Evolutionary conservation across 2,329 filamentous ascomycete genomes (phyloP).

Genomic region (Pezicula neosporulosa): DNA sequence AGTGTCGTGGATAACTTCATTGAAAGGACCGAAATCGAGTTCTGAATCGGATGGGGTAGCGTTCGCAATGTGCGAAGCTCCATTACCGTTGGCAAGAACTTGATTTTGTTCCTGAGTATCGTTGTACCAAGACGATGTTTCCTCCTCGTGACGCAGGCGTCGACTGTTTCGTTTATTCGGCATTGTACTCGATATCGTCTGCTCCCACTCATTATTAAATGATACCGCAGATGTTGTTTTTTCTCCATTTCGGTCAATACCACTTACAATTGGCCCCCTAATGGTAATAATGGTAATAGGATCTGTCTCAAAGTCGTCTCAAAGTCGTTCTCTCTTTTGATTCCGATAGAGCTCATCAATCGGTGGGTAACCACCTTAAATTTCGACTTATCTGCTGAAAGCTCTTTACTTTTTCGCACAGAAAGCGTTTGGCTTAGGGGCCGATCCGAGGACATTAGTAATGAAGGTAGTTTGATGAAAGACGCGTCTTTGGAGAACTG

Average conservation of each 20-base stretch:
- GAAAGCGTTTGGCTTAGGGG: conserved; percentile 4
- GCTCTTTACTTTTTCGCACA: conserved; percentile 3
- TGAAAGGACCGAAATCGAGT: conserved; percentile 1
- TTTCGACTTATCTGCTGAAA: conserved; percentile 1
- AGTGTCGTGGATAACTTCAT: neutral
- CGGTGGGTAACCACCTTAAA: conserved; percentile 4
- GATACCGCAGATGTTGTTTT: no score
- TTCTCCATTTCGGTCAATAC: no score
- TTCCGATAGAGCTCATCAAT: neutral
- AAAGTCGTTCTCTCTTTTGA: neutral
- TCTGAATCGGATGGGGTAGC: neutral
- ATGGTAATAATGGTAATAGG: no score
- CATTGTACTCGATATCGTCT: no score
- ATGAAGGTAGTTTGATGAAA: neutral
- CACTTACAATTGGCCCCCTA: no score
- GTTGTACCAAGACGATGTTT: neutral
- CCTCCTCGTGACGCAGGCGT: no score
- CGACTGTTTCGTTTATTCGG: no score
- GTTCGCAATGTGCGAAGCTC: neutral
- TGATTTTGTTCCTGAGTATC: neutral
- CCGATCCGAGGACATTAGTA: neutral
- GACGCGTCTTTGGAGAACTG: no score
- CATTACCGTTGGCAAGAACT: neutral
- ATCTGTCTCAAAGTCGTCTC: no score
- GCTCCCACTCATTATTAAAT: no score